Conservation (phyloP, 495 filamentous ascomycete species). For the Glonium stellatum region DNA sequence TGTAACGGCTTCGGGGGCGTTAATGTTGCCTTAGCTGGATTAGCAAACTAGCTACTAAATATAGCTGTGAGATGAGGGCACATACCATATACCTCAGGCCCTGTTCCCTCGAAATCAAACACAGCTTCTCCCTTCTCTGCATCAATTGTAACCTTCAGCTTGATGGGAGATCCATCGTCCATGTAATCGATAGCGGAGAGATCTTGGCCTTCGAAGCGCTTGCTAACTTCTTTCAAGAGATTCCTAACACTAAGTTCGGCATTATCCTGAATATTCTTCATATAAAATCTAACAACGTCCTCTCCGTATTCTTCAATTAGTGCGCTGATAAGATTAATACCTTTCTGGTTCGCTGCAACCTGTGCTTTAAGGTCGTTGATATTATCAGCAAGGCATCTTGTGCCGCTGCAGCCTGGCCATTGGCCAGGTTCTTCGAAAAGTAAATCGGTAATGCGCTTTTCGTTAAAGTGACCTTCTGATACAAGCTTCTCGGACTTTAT, state of each 20-base stretch:
- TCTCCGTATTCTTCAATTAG: constrained; percentile 88
- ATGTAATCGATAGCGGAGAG: constrained; percentile 77
- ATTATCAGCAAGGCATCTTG: constrained; percentile 86
- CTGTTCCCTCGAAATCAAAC: constrained; percentile 88
- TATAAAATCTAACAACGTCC: constrained; percentile 89
- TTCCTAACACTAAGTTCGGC: constrained; percentile 79
- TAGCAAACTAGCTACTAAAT: background rate
- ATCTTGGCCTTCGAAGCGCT: constrained; percentile 68
- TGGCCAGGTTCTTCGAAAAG: constrained; percentile 77
- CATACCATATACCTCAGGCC: constrained; percentile 79
- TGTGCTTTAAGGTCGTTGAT: constrained; percentile 95
- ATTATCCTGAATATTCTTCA: constrained; percentile 88
- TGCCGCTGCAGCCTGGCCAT: constrained; percentile 82
- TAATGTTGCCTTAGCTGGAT: constrained; percentile 58
- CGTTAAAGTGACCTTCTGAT: constrained; percentile 81
- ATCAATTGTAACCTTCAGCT: constrained; percentile 78
- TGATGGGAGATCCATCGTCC: constrained; percentile 89
- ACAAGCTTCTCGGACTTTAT: constrained; percentile 95
- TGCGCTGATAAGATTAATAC: constrained; percentile 78
- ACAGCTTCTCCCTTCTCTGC: constrained; percentile 73
- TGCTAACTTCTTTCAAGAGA: constrained; percentile 72
- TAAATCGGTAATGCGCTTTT: constrained; percentile 75
- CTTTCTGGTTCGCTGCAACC: constrained; percentile 92
- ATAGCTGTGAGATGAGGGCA: background rate
- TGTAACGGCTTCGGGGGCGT: constrained; percentile 89